phyloP scores from a whole-genome alignment of 805 yeast species.

The Ogataea pini region DNA sequence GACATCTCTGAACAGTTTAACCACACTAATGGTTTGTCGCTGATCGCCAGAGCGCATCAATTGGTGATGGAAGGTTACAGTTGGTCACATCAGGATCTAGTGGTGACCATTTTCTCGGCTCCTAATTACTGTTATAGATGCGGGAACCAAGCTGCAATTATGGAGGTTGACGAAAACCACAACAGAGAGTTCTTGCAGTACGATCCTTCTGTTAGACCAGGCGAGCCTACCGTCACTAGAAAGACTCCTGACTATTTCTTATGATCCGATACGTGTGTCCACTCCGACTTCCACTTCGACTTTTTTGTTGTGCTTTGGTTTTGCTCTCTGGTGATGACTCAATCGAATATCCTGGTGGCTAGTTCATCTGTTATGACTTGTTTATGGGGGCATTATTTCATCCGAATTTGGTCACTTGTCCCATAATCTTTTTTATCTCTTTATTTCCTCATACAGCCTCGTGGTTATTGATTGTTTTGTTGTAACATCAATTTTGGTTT shows the following conservation, averaged over 20 bases:
- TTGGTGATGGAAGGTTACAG: conserved; percentile 96
- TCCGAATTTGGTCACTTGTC: not conserved
- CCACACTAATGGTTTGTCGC: conserved; percentile 79
- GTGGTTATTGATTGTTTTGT: not conserved
- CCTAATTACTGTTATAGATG: conserved; percentile 97
- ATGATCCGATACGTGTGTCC: conserved; percentile 35
- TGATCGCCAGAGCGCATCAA: conserved; percentile 95
- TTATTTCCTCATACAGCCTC: not conserved
- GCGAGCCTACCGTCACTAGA: conserved; percentile 96
- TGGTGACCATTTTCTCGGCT: conserved; percentile 91
- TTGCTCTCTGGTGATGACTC: conserved; percentile 2
- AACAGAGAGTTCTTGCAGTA: conserved; percentile 90
- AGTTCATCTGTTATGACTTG: conserved; percentile 7
- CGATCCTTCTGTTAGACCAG: conserved; percentile 95
- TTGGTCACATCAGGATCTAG: conserved; percentile 93
- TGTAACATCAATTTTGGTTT: not conserved
- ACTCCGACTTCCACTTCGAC: too few relatives aligned
- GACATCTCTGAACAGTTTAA: conserved; percentile 93
- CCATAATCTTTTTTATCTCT: not conserved
- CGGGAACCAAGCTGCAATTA: conserved; percentile 97
- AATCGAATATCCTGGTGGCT: not conserved
- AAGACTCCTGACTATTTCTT: conserved; percentile 97
- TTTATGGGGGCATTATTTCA: not conserved
- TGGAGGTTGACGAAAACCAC: conserved; percentile 96
- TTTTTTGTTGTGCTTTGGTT: conserved; percentile 4